Conservation (phyloP, 306 rosid species). For the Trifolium dubium region DNA sequence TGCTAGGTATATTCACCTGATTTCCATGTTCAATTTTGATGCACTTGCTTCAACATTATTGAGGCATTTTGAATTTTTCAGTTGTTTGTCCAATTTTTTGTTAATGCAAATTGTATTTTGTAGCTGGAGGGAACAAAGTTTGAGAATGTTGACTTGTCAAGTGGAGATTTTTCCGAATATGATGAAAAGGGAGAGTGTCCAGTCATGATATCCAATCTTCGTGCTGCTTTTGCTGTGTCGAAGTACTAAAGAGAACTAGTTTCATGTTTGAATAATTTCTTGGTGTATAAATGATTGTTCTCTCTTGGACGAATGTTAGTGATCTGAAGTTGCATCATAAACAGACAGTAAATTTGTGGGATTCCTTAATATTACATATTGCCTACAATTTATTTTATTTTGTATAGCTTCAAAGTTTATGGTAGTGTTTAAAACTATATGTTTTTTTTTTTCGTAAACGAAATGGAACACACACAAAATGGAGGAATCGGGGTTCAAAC, state of each 20-base stretch:
- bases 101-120: conserved; percentile 33
- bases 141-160: conserved; percentile 75
- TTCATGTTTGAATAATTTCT: conserved; percentile 23
- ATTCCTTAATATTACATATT: conserved; percentile 22
- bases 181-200: conserved; percentile 93
- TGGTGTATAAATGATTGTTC: conserved; percentile 43
- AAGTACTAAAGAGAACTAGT: conserved; percentile 44
- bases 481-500: too few species aligned
- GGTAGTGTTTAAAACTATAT: too few species aligned
- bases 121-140: conserved; percentile 78
- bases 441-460: too few species aligned
- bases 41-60: neutral
- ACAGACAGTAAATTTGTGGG: conserved; percentile 19
- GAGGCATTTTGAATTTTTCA: neutral
- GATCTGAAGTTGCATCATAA: conserved; percentile 30
- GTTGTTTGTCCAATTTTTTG: conserved; percentile 10
- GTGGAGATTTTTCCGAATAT: conserved; percentile 75
- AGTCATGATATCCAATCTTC: conserved; percentile 75
- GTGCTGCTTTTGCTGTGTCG: conserved; percentile 68
- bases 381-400: too few species aligned
- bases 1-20: neutral
- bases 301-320: conserved; percentile 34
- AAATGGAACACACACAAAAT: too few species aligned
- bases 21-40: conserved; percentile 5
- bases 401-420: too few species aligned